Percentiles rank a stretch among this genome's conserved stretches.
These are phyloP conservation scores for Chaetomiaceae sp. DNA, from an alignment of 2,329 filamentous ascomycete genomes.

Conservation along the genomic window DNA sequence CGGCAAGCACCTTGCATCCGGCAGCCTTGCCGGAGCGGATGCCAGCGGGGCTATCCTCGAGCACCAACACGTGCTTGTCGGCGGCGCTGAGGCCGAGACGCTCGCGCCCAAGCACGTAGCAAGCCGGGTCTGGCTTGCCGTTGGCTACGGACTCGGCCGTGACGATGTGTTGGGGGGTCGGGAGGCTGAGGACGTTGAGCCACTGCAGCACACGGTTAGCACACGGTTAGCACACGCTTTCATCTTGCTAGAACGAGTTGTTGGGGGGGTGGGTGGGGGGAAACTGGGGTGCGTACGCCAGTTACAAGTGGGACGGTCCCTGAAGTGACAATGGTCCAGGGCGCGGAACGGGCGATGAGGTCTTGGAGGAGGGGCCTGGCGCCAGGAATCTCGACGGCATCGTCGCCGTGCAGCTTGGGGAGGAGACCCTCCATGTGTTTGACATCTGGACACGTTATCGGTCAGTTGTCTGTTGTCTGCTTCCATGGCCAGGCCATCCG, in stretches of 20 bases:
- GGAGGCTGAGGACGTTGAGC: conserved; percentile 63
- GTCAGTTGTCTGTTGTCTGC: background rate
- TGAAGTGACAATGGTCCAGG: conserved; percentile 85
- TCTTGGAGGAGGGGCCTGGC: conserved; percentile 64
- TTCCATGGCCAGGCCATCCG: no score
- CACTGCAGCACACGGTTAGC: conserved; percentile 39
- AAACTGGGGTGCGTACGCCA: conserved; percentile 38
- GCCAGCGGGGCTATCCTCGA: conserved; percentile 87
- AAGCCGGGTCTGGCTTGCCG: conserved; percentile 73
- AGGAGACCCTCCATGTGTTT: conserved; percentile 72
- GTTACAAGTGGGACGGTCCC: conserved; percentile 63
- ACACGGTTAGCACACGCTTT: no score
- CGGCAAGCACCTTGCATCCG: conserved; percentile 77
- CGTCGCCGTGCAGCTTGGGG: conserved; percentile 68
- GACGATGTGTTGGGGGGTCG: conserved; percentile 62
- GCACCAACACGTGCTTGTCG: conserved; percentile 60
- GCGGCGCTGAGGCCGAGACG: conserved; percentile 51
- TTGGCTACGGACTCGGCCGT: conserved; percentile 70
- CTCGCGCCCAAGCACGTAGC: conserved; percentile 65
- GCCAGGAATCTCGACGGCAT: conserved; percentile 83
- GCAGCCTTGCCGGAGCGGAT: conserved; percentile 79
- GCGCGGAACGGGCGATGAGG: conserved; percentile 58
- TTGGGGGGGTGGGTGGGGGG: background rate
- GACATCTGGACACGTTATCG: conserved; percentile 56
- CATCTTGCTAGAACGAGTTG: no score